Percentiles rank a stretch among this genome's conserved stretches.
These are phyloP conservation scores for Mortierella sp. DNA, from an alignment of 371 early-diverging fungal species.

Conservation along the genomic window DNA sequence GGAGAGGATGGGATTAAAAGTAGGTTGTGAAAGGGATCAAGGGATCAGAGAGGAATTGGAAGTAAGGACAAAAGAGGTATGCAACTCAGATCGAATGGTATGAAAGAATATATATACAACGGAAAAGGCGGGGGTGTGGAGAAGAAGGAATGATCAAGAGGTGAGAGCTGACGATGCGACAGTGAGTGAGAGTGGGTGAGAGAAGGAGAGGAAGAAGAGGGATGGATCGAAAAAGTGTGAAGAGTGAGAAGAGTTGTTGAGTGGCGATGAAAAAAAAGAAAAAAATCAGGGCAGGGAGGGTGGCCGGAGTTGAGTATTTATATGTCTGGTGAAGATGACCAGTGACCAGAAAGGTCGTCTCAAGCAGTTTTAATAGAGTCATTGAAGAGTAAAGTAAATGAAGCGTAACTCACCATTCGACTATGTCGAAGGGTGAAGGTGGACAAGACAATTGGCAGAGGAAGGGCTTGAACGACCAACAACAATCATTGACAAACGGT, in stretches of 20 bases:
- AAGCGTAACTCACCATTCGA: not conserved
- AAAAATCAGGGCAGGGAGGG: not conserved
- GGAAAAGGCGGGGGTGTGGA: slow-evolving; percentile 14
- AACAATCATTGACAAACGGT: not conserved
- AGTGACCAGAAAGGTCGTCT: not conserved
- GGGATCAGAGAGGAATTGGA: slow-evolving; percentile 1
- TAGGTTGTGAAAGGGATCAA: not conserved
- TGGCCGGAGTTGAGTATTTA: slow-evolving; percentile 19
- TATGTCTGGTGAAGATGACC: not conserved
- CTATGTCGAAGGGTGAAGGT: not conserved
- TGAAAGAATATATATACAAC: not conserved
- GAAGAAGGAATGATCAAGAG: not conserved
- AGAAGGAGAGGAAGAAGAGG: not conserved
- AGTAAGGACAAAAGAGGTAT: slow-evolving; percentile 1
- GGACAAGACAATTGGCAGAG: not conserved
- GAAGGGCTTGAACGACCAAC: too few relatives aligned
- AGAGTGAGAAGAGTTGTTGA: not conserved
- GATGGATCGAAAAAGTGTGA: not conserved
- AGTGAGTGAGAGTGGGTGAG: not conserved
- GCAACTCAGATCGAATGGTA: not conserved
- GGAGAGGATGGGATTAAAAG: not conserved
- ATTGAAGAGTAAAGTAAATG: not conserved
- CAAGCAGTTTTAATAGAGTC: not conserved
- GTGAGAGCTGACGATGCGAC: not conserved
- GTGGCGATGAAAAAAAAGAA: not conserved